A percentile compares a stretch with the other conserved stretches of the same genome.
These are phyloP conservation scores for Colletotrichum musicola DNA, from an alignment of 2,329 filamentous ascomycete genomes.

Conservation along the genomic window DNA sequence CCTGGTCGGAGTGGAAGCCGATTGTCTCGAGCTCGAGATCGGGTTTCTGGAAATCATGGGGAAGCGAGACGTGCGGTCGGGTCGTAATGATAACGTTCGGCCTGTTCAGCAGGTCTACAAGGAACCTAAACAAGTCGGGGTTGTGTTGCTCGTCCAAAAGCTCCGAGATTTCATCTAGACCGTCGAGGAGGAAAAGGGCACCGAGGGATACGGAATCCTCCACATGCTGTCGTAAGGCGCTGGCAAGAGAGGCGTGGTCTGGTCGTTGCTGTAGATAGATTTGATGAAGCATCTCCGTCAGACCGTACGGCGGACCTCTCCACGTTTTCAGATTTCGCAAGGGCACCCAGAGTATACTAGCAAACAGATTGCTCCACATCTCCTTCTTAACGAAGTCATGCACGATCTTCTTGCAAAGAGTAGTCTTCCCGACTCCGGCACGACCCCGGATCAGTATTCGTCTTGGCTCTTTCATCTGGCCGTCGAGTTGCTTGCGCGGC, in stretches of 20 bases:
- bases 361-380: conserved; percentile 47
- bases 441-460: conserved; percentile 52
- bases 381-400: conserved; percentile 46
- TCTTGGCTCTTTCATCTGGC: conserved; percentile 41
- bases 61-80: too few relatives aligned
- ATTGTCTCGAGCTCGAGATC: conserved; percentile 55
- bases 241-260: too few relatives aligned
- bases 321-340: too few relatives aligned
- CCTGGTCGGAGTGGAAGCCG: conserved; percentile 53
- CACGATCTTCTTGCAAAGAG: conserved; percentile 57
- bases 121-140: too few relatives aligned
- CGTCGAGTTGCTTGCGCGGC: conserved; percentile 37
- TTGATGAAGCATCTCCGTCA: too few relatives aligned
- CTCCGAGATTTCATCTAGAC: conserved; percentile 55
- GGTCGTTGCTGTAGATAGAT: too few relatives aligned
- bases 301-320: too few relatives aligned
- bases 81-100: too few relatives aligned
- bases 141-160: not conserved
- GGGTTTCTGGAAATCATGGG: not conserved
- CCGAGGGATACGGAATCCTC: too few relatives aligned
- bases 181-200: conserved; percentile 57
- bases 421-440: conserved; percentile 56
- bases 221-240: too few relatives aligned
- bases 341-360: conserved; percentile 52
- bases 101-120: too few relatives aligned